Evolutionary conservation across 768 basidiomycete genomes (phyloP).

Genomic region (Suillus sp.): DNA sequence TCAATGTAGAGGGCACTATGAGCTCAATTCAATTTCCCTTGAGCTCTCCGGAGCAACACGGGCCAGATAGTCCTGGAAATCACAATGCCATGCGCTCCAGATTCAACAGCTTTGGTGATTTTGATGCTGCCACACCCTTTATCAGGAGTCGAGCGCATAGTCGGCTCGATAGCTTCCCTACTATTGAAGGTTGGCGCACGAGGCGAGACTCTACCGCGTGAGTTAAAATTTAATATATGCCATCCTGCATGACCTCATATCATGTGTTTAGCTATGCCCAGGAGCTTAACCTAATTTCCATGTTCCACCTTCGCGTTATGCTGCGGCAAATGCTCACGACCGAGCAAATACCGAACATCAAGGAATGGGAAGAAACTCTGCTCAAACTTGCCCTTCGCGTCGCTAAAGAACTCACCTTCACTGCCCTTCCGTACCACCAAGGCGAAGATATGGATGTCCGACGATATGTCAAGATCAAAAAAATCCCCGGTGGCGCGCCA

Average conservation of each 20-base stretch:
- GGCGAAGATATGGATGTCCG: conserved; percentile 95
- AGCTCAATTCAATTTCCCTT: conserved; percentile 84
- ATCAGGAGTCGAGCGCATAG: conserved; percentile 86
- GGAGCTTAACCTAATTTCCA: conserved; percentile 82
- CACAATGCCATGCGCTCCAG: conserved; percentile 54
- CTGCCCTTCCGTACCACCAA: conserved; percentile 65
- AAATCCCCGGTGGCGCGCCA: conserved; percentile 92
- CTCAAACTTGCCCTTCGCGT: conserved; percentile 82
- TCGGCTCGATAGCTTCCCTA: conserved; percentile 58
- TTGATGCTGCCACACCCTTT: conserved; percentile 74
- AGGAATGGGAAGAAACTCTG: conserved; percentile 88
- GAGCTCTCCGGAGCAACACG: conserved; percentile 70
- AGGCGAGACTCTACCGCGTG: conserved; percentile 89
- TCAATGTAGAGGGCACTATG: conserved; percentile 47
- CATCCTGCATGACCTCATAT: conserved; percentile 2
- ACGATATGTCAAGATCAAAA: conserved; percentile 97
- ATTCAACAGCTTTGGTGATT: conserved; percentile 74
- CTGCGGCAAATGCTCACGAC: conserved; percentile 86
- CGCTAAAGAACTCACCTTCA: conserved; percentile 83
- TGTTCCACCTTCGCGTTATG: conserved; percentile 89
- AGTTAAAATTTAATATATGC: conserved; percentile 33
- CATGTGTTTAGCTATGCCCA: conserved; percentile 64
- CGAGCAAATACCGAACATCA: conserved; percentile 78
- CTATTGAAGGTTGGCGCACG: conserved; percentile 79
- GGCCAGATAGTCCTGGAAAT: conserved; percentile 57